Evolutionary conservation across 176 grass and related monocot species (phyloP).

Genomic region (Juncus effusus): DNA sequence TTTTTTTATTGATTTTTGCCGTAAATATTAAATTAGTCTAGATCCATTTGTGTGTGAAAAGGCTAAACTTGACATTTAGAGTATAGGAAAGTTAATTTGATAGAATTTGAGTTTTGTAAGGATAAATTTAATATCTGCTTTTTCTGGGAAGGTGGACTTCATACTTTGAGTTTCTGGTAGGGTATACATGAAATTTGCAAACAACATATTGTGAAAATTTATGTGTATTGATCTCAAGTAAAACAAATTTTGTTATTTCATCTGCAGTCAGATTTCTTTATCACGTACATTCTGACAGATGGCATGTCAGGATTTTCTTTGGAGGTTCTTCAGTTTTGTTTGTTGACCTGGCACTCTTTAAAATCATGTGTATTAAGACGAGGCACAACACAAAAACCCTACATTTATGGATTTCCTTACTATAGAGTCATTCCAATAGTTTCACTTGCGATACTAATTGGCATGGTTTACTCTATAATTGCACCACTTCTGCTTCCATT

Average conservation of each 20-base stretch:
- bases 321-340: slow-evolving; percentile 76
- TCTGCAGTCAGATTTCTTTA: slow-evolving; percentile 93
- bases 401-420: slow-evolving; percentile 76
- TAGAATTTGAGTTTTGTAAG: too few species aligned
- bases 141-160: too few species aligned
- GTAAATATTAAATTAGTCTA: too few species aligned
- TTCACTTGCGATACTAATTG: slow-evolving; percentile 77
- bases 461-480: slow-evolving; percentile 73
- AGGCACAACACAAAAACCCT: slow-evolving; percentile 35
- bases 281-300: slow-evolving; percentile 89
- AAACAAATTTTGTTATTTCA: slow-evolving; percentile 16
- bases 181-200: too few species aligned
- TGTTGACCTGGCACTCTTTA: slow-evolving; percentile 61
- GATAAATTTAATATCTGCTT: too few species aligned
- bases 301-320: slow-evolving; percentile 90
- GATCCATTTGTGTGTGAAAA: too few species aligned
- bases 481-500: slow-evolving; percentile 79
- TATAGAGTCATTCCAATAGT: slow-evolving; percentile 72
- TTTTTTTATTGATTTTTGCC: too few species aligned
- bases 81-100: too few species aligned
- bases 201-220: too few species aligned
- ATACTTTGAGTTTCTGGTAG: too few species aligned
- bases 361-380: slow-evolving; percentile 34
- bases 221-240: not conserved
- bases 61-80: too few species aligned